Percentiles rank a stretch among this genome's conserved stretches.
These are phyloP conservation scores for Elsinoe batatas DNA, from an alignment of 2,329 filamentous ascomycete species.

Conservation along the genomic window DNA sequence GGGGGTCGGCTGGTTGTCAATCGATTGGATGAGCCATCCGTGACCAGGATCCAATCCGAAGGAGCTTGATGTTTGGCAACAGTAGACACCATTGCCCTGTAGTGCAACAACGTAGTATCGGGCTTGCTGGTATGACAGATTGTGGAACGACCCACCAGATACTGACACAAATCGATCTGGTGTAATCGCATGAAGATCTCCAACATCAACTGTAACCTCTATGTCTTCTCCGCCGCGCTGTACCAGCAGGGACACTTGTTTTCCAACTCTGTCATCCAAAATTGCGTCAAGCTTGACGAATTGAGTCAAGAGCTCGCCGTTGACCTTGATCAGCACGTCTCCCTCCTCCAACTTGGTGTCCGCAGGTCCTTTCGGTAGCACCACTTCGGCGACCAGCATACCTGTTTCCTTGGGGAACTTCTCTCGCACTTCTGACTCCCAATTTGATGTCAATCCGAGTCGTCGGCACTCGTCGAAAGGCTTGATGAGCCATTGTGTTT, in stretches of 20 bases:
- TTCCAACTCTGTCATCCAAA: constrained; percentile 74
- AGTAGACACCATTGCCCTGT: constrained; percentile 67
- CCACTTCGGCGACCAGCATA: constrained; percentile 92
- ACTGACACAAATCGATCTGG: constrained; percentile 93
- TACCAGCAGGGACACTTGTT: constrained; percentile 67
- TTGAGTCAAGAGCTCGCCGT: constrained; percentile 83
- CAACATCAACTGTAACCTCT: constrained; percentile 73
- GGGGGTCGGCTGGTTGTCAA: constrained; percentile 85
- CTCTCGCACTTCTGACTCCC: constrained; percentile 76
- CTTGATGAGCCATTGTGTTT: constrained; percentile 94
- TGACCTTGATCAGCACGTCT: constrained; percentile 86
- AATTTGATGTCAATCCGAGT: constrained; percentile 71
- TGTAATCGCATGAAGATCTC: constrained; percentile 86
- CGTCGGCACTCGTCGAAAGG: constrained; percentile 94
- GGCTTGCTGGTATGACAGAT: constrained; percentile 96
- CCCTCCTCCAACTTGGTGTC: constrained; percentile 84
- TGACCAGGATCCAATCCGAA: constrained; percentile 89
- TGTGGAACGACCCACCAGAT: constrained; percentile 87
- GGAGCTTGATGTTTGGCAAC: constrained; percentile 88
- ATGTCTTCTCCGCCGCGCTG: constrained; percentile 84
- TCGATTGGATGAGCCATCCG: constrained; percentile 85
- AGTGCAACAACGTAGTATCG: constrained; percentile 86
- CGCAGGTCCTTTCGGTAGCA: constrained; percentile 82
- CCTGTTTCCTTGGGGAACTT: constrained; percentile 87
- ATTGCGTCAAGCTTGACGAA: constrained; percentile 89